Conservation (phyloP, 139 green algal species). For the Deuterostichococcus epilithicus region DNA sequence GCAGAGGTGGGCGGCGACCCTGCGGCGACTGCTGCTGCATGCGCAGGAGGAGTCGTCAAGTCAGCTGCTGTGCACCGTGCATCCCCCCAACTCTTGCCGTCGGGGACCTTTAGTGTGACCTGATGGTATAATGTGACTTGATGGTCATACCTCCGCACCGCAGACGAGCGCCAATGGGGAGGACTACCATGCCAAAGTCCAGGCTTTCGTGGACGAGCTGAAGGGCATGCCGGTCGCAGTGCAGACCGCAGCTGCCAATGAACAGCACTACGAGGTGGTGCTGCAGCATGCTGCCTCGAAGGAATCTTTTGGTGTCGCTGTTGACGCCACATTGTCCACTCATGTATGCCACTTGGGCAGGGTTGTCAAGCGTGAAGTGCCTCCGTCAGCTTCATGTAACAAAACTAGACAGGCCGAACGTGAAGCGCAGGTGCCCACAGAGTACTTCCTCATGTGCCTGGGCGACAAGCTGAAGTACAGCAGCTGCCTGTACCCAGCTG, state of each 20-base stretch:
- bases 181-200: conserved; percentile 14
- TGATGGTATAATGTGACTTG: background rate
- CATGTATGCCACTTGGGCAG: too few species aligned
- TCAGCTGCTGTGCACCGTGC: too few species aligned
- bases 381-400: too few species aligned
- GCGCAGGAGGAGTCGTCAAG: too few species aligned
- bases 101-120: background rate
- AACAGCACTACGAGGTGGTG: conserved; percentile 85
- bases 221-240: conserved; percentile 77
- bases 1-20: too few species aligned
- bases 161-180: conserved; percentile 1
- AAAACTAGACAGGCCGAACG: too few species aligned
- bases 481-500: conserved; percentile 74
- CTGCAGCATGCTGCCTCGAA: background rate
- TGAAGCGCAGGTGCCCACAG: conserved; percentile 77
- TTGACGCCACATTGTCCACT: too few species aligned
- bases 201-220: conserved; percentile 72
- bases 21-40: too few species aligned
- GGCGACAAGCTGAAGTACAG: conserved; percentile 92
- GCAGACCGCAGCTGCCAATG: conserved; percentile 82
- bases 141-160: background rate
- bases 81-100: background rate
- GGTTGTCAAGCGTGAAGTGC: too few species aligned
- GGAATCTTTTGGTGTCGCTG: too few species aligned
- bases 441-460: conserved; percentile 87